Evolutionary conservation across 1,284 basidiomycete species (phyloP).

Genomic region (Chalciporus piperatoides): DNA sequence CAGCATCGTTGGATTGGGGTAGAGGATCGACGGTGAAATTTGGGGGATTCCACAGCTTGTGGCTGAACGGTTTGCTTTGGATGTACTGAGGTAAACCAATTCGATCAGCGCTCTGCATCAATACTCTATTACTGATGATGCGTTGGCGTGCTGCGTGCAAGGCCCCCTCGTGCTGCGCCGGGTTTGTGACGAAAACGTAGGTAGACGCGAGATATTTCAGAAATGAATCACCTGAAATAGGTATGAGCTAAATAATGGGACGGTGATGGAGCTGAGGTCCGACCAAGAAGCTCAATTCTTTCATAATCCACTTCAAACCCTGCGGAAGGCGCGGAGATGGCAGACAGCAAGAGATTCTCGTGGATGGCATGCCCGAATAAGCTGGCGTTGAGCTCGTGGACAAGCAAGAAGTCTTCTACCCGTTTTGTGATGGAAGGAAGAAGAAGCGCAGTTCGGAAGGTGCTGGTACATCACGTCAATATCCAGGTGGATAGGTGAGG

Average conservation of each 20-base stretch:
- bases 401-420: constrained; percentile 67
- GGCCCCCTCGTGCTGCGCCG: constrained; percentile 56
- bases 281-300: constrained; percentile 76
- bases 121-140: constrained; percentile 69
- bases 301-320: constrained; percentile 72
- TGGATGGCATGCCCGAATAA: constrained; percentile 59
- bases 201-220: constrained; percentile 73
- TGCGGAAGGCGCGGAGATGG: constrained; percentile 65
- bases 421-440: constrained; percentile 68
- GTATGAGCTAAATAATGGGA: constrained; percentile 17
- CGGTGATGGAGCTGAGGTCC: constrained; percentile 13
- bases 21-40: constrained; percentile 37
- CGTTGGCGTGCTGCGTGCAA: constrained; percentile 61
- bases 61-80: constrained; percentile 64
- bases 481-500: constrained; percentile 16
- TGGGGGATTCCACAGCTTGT: constrained; percentile 62
- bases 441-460: constrained; percentile 59
- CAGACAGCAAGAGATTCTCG: constrained; percentile 57
- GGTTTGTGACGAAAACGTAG: constrained; percentile 67
- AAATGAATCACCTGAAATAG: constrained; percentile 66
- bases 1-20: constrained; percentile 11
- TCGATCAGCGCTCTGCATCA: constrained; percentile 53
- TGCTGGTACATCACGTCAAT: constrained; percentile 42
- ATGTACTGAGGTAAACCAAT: constrained; percentile 65
- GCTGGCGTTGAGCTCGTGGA: constrained; percentile 71